Base-by-base conservation (phyloP, 352 stramenopile species). In the Globisporangium yorkense region DNA sequence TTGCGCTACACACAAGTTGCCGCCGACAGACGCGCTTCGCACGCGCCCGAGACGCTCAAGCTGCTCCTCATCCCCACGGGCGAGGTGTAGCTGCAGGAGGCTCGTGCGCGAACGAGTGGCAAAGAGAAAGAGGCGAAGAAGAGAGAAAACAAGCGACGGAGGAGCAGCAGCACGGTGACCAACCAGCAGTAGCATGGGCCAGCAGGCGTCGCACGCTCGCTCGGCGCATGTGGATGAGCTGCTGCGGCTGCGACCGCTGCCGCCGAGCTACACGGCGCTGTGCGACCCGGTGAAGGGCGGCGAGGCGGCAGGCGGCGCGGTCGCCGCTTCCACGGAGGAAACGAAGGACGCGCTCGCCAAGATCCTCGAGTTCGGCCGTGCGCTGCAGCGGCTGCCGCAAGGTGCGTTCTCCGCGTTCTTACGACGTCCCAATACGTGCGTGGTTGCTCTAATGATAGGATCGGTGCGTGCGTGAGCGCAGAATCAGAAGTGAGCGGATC, bases 351-450 rank as follows among this genome's bases (percentile, higher is more conserved):
- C 74, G 2, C 65, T 85, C 37, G 64, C 63, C 56, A 90, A 86
- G 65, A 88, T 93, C 37, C 67, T 91, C 15, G 84, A 93, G 59
- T 93, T 91, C 58, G 65, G 70, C 9, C 50, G 66, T 1, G 52
- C 69, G 16, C 46, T 93, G 16, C 53, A 73, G 6, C 73, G 59
- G 35, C 74, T 93, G 5, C 80, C 84, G 3, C 82, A 81, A 78
- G 80, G 75, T 85, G 54, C 40, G 29, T n/a, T 16, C 31, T 12
- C 3, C 0, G 2, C 2, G 3, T 54, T 49, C 1, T 20, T 4
- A 35, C 29, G 24, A 5, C 40, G 9, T 24, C 35, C 40, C n/a
- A 45, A 20, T 18, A 16, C 40, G 10, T 1, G 13, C 7, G 13
- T 45, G 24, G 24, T 27, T 27, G 24, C 24, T 27, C 24, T 27